Conservation (phyloP, 2,329 filamentous ascomycete species). For the Claviceps sp. region DNA sequence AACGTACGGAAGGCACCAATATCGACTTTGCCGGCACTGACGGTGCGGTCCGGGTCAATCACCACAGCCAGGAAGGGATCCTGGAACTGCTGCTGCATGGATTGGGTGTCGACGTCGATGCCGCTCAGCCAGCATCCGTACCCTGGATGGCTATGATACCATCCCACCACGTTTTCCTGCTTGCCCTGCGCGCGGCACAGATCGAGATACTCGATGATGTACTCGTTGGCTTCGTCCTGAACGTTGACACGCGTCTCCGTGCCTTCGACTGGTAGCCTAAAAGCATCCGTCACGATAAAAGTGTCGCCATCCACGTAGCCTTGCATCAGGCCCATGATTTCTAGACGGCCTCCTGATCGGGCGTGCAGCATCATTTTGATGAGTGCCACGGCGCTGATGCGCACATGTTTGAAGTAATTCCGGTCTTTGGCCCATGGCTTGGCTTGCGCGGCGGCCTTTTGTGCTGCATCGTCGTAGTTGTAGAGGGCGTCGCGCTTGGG, state of each 20-base stretch:
- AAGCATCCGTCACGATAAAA: constrained; percentile 87
- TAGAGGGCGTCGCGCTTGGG: constrained; percentile 84
- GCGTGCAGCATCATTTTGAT: constrained; percentile 99
- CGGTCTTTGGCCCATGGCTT: constrained; percentile 69
- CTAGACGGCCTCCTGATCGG: constrained; percentile 79
- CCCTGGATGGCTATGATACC: constrained; percentile 96
- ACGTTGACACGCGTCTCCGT: constrained; percentile 98
- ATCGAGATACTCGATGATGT: constrained; percentile 78
- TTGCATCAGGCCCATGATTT: constrained; percentile 98
- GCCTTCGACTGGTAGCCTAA: constrained; percentile 86
- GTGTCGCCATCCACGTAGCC: constrained; percentile 77
- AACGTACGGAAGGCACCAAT: constrained; percentile 95
- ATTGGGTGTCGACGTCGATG: constrained; percentile 85
- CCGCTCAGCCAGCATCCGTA: constrained; percentile 97
- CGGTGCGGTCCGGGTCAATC: constrained; percentile 90
- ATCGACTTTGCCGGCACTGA: constrained; percentile 88
- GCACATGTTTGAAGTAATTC: constrained; percentile 83
- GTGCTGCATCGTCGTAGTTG: constrained; percentile 56
- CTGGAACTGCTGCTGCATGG: constrained; percentile 68
- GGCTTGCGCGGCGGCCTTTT: constrained; percentile 50
- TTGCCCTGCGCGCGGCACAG: constrained; percentile 62
- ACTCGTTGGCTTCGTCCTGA: constrained; percentile 91
- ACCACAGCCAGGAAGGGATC: constrained; percentile 94
- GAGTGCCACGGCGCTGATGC: constrained; percentile 84
- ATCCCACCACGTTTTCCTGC: constrained; percentile 86